phyloP scores from a whole-genome alignment of 441 rosid species.

The Euphorbia schlechtendalii region DNA sequence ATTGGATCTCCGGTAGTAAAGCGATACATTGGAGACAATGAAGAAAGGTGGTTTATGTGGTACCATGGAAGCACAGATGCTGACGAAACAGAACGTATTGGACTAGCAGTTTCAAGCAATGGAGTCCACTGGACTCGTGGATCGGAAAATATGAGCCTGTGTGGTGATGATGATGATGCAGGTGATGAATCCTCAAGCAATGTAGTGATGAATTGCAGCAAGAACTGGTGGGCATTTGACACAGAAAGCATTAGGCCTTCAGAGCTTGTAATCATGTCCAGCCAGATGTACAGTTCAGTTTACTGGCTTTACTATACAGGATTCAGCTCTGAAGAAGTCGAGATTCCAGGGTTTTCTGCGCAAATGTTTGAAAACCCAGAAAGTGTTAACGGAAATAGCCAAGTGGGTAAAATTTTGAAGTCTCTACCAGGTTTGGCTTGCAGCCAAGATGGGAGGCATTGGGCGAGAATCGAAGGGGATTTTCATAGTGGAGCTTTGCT shows the following conservation, averaged over 20 bases:
- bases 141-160: conserved; percentile 29
- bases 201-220: conserved; percentile 47
- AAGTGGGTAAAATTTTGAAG: conserved; percentile 23
- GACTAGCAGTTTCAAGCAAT: conserved; percentile 70
- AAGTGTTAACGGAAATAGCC: conserved; percentile 13
- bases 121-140: conserved; percentile 79
- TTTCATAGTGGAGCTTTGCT: conserved; percentile 73
- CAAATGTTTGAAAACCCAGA: conserved; percentile 37
- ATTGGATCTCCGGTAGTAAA: conserved; percentile 64
- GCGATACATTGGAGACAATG: conserved; percentile 63
- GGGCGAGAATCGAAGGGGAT: conserved; percentile 90
- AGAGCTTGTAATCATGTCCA: conserved; percentile 70
- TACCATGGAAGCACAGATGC: conserved; percentile 38
- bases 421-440: conserved; percentile 68
- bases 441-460: conserved; percentile 81
- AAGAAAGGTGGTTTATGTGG: conserved; percentile 93
- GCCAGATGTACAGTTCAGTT: conserved; percentile 49
- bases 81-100: conserved; percentile 33
- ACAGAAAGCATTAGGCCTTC: conserved; percentile 52
- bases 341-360: conserved; percentile 4
- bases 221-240: conserved; percentile 86
- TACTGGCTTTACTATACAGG: conserved; percentile 81
- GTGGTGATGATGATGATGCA: conserved; percentile 17
- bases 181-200: conserved; percentile 23
- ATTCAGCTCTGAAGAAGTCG: conserved; percentile 38